phyloP scores from a whole-genome alignment of 371 early-diverging fungal species.

The Mortierella sp. region DNA sequence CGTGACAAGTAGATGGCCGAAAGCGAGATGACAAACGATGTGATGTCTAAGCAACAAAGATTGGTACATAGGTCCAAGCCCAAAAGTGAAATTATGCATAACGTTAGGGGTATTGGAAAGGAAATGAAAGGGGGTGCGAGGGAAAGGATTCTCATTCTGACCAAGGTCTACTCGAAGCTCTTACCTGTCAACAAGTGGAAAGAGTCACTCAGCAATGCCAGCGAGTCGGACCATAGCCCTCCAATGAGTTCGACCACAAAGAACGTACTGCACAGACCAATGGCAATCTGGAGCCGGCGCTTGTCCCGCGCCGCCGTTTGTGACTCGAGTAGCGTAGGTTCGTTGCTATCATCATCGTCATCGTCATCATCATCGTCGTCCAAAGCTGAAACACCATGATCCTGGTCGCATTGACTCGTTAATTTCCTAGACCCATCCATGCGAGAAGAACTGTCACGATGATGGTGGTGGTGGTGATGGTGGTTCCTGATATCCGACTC shows the following conservation, averaged over 20 bases:
- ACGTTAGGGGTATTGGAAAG: neutral
- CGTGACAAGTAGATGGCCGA: conserved; percentile 77
- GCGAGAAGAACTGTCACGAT: conserved; percentile 8
- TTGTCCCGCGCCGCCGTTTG: conserved; percentile 35
- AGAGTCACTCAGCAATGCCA: conserved; percentile 79
- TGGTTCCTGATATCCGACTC: conserved; percentile 19
- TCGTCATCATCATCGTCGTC: conserved; percentile 4
- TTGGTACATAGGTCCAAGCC: too few species aligned
- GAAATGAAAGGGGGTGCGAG: too few species aligned
- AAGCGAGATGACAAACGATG: conserved; percentile 79
- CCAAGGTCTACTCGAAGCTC: too few species aligned
- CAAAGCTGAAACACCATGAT: neutral
- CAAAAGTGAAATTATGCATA: neutral
- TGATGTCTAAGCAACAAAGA: conserved; percentile 67
- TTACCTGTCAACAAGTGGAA: conserved; percentile 79
- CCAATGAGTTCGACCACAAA: conserved; percentile 78
- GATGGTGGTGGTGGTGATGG: neutral
- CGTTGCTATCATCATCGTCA: conserved; percentile 9
- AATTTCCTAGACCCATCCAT: neutral
- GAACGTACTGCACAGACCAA: conserved; percentile 68
- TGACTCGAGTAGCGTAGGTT: conserved; percentile 21
- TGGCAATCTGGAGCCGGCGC: conserved; percentile 42
- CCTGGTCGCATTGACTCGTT: conserved; percentile 4
- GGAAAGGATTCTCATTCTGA: neutral
- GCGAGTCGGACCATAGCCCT: conserved; percentile 71